phyloP scores from a whole-genome alignment of 306 rosid genomes.

The peach (Prunus persica) region Prunus_persica_NCBIv2 NC_034012.1:3396001-3396500 shows the following conservation, averaged over 20 bases:
- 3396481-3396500: neutral
- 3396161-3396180: constrained; percentile 2
- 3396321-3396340: neutral
- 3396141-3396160: constrained; percentile 12
- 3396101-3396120: constrained; percentile 12
- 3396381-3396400: neutral
- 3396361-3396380: too few relatives aligned
- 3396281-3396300: constrained; percentile 32
- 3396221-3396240: neutral
- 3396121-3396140: constrained; percentile 28
- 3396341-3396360: neutral
- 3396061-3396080: neutral
- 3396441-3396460: neutral
- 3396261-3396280: neutral
- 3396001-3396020: constrained; percentile 20
- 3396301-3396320: constrained; percentile 18
- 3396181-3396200: constrained; percentile 15
- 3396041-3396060: neutral
- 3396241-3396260: neutral
- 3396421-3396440: neutral
- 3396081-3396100: neutral
- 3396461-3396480: neutral
- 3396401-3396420: neutral
- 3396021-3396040: neutral
- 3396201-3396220: neutral